Base-by-base conservation (phyloP, 352 stramenopile species). In the Globisporangium spinosum region DNA sequence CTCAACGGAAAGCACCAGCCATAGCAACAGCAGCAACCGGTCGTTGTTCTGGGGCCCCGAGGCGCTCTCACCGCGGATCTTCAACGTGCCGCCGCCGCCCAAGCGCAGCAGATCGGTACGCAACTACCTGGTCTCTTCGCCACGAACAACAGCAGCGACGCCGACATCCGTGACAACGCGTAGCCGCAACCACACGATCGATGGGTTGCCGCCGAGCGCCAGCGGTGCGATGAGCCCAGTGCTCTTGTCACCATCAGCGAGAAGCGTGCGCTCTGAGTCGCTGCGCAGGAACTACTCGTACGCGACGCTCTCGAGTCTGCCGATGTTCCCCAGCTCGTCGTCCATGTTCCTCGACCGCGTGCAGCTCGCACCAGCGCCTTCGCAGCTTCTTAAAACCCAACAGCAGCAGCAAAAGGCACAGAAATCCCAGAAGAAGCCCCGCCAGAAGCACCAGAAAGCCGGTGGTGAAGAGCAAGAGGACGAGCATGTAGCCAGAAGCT, bases 41-140 rank as follows among this genome's bases (percentile, higher is more conserved):
- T 34, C 53, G 25, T n/a, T 64, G 20, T 63, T 69, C 55, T 69
- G 64, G 64, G 64, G 29, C 64, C 55, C 55, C 6, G 64, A 63
- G 29, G 55, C 40, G 29, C 58, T 64, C 55, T 69, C 64, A 29
- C 64, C 64, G 27, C 64, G 64, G 12, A 3, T 69, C 20, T 69
- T 69, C 29, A 25, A 13, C 54, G 38, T 40, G 9, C 32, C 57
- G 5, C 25, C 35, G 35, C 56, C 58, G 0, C 35, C 57, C 5
- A 70, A 65, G 58, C 65, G 65, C 49, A 70, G 45, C 32, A 60
- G 60, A 15, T 70, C 65, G 10, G 65, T 62, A 12, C 65, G 65
- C 47, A 29, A 65, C 65, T 70, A 66, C 49, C 9, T 70, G 34
- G 17, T 70, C 23, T 17, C 20, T n/a, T 66, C 58, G 10, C 64